These are phyloP conservation scores for Candida sphagnicola DNA, from an alignment of 805 yeast genomes.

Conservation along the genomic window DNA sequence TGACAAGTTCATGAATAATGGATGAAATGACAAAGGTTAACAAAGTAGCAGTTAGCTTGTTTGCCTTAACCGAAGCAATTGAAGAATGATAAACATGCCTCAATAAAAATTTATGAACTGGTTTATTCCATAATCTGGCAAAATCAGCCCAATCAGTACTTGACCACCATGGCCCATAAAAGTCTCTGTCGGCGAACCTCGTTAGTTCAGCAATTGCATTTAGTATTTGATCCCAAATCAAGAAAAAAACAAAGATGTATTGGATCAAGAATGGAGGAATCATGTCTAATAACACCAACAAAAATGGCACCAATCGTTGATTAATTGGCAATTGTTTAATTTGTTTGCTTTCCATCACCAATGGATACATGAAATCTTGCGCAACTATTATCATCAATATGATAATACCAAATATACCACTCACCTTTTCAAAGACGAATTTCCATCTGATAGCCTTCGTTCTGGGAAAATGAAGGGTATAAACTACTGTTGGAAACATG, in stretches of 20 bases:
- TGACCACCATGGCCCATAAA: constrained; percentile 98
- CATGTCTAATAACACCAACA: constrained; percentile 62
- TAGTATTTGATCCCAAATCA: constrained; percentile 94
- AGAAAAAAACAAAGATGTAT: constrained; percentile 74
- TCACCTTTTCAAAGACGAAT: constrained; percentile 63
- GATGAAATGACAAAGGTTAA: constrained; percentile 79
- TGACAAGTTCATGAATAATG: constrained; percentile 83
- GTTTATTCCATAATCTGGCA: constrained; percentile 90
- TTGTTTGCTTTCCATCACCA: constrained; percentile 56
- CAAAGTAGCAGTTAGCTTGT: constrained; percentile 65
- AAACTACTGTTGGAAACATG: constrained; percentile 86
- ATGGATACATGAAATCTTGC: constrained; percentile 70
- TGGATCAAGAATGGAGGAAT: constrained; percentile 76
- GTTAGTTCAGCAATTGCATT: constrained; percentile 89
- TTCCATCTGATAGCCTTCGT: constrained; percentile 63
- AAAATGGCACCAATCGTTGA: constrained; percentile 45
- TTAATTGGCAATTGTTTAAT: constrained; percentile 46
- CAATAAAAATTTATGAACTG: constrained; percentile 84
- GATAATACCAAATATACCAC: constrained; percentile 86
- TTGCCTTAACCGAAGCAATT: constrained; percentile 67
- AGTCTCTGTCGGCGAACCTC: constrained; percentile 82
- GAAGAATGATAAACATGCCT: constrained; percentile 94
- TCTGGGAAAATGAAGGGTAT: constrained; percentile 79
- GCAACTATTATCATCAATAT: constrained; percentile 77
- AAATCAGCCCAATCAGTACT: constrained; percentile 91